A percentile compares a stretch with the other conserved stretches of the same genome.
Evolutionary conservation across 768 basidiomycete genomes (phyloP).

Genomic region (Sarcodon aspratus): DNA sequence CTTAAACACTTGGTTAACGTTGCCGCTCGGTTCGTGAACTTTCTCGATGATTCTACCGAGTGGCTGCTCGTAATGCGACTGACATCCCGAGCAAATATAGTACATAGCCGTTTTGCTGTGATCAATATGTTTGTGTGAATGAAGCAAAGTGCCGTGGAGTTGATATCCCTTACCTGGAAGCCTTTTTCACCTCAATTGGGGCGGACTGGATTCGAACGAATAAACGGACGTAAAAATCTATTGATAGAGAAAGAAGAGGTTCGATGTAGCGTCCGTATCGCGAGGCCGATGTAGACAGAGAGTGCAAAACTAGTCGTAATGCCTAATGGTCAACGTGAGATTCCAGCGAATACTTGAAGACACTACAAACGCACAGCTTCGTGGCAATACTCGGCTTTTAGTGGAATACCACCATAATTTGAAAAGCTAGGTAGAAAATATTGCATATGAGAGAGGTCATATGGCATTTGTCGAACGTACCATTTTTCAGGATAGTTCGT

Average conservation of each 20-base stretch:
- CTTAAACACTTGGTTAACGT: slow-evolving; percentile 58
- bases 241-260: slow-evolving; percentile 82
- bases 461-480: slow-evolving; percentile 24
- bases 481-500: slow-evolving; percentile 96
- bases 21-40: slow-evolving; percentile 40
- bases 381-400: slow-evolving; percentile 91
- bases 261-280: slow-evolving; percentile 89
- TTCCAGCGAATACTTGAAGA: too few species aligned
- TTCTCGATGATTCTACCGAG: slow-evolving; percentile 67
- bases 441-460: neutral
- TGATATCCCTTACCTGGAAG: slow-evolving; percentile 47
- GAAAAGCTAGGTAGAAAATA: slow-evolving; percentile 49
- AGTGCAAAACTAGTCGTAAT: slow-evolving; percentile 81
- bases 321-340: slow-evolving; percentile 39
- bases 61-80: slow-evolving; percentile 73
- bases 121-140: neutral
- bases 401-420: slow-evolving; percentile 87
- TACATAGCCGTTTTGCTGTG: slow-evolving; percentile 76
- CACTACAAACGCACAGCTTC: slow-evolving; percentile 54
- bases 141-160: neutral
- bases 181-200: slow-evolving; percentile 77
- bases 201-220: slow-evolving; percentile 72
- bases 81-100: slow-evolving; percentile 79
- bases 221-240: slow-evolving; percentile 94
- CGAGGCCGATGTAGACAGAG: slow-evolving; percentile 76